Evolutionary conservation across 139 green algal species (phyloP).

Genomic region (Micromonas commoda): DNA sequence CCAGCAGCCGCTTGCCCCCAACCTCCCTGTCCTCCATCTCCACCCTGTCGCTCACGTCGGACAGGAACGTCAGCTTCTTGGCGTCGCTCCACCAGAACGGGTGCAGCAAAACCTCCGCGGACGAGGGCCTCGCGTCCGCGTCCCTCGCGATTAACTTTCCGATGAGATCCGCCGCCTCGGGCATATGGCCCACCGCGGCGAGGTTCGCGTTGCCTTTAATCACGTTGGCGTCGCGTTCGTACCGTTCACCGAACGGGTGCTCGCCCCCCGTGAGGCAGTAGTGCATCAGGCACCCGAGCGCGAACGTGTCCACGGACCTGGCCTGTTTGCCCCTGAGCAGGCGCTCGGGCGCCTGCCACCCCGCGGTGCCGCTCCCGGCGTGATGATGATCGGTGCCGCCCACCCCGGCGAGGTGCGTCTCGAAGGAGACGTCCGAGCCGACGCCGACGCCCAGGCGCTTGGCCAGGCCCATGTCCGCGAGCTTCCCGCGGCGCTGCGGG

Average conservation of each 20-base stretch:
- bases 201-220: slow-evolving; percentile 35
- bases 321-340: slow-evolving; percentile 64
- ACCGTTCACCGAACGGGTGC: slow-evolving; percentile 84
- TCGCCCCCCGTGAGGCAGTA: slow-evolving; percentile 73
- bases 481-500: slow-evolving; percentile 62
- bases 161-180: slow-evolving; percentile 71
- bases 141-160: slow-evolving; percentile 59
- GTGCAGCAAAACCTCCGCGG: slow-evolving; percentile 66
- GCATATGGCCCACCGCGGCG: slow-evolving; percentile 35
- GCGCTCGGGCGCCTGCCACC: slow-evolving; percentile 97
- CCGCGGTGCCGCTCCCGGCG: slow-evolving; percentile 61
- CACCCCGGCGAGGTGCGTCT: slow-evolving; percentile 49
- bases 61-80: slow-evolving; percentile 78
- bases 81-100: slow-evolving; percentile 82
- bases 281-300: slow-evolving; percentile 82
- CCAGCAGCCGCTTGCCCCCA: slow-evolving; percentile 29
- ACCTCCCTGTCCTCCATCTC: slow-evolving; percentile 79
- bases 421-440: slow-evolving; percentile 55
- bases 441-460: slow-evolving; percentile 60
- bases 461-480: slow-evolving; percentile 95
- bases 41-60: slow-evolving; percentile 68
- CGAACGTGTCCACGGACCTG: slow-evolving; percentile 86
- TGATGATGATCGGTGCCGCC: background rate
- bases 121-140: slow-evolving; percentile 53
- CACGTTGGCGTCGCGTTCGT: slow-evolving; percentile 87